These are phyloP conservation scores for Lentinula sp. DNA, from an alignment of 768 basidiomycete genomes.

Conservation along the genomic window DNA sequence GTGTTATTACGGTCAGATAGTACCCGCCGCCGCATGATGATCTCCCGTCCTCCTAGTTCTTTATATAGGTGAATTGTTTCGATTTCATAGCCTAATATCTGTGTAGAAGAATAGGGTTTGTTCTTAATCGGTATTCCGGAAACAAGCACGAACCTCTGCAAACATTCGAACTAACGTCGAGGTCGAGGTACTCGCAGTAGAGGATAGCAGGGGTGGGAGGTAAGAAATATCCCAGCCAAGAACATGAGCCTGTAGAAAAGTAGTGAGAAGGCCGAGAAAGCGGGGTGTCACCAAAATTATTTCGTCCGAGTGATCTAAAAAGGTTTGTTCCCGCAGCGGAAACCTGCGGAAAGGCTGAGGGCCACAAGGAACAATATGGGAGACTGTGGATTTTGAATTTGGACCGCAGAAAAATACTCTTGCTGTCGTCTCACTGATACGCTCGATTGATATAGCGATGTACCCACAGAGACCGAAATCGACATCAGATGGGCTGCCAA, in stretches of 20 bases:
- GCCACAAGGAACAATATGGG: constrained; percentile 43
- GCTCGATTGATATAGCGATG: constrained; percentile 28
- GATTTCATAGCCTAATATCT: constrained; percentile 53
- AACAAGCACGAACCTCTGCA: constrained; percentile 15
- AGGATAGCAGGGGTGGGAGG: constrained; percentile 50
- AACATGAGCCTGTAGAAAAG: constrained; percentile 56
- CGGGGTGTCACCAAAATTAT: constrained; percentile 39
- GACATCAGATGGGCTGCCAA: constrained; percentile 40
- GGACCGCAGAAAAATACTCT: constrained; percentile 35
- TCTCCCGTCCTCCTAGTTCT: constrained; percentile 59
- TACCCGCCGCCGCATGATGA: constrained; percentile 57
- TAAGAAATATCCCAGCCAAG: constrained; percentile 62
- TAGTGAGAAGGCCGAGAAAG: constrained; percentile 54
- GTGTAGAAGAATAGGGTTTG: constrained; percentile 1
- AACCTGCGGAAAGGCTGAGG: constrained; percentile 37
- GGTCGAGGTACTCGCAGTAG: constrained; percentile 58
- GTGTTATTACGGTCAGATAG: constrained; percentile 12
- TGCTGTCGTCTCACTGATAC: constrained; percentile 34
- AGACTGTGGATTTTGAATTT: constrained; percentile 12
- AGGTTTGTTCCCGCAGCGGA: constrained; percentile 28
- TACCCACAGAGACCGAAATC: constrained; percentile 54
- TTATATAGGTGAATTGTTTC: constrained; percentile 64
- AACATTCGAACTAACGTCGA: constrained; percentile 51
- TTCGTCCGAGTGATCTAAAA: constrained; percentile 15
- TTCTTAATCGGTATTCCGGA: no score